Conservation (phyloP, 768 basidiomycete genomes). For the Boletus tomentosulus region DNA sequence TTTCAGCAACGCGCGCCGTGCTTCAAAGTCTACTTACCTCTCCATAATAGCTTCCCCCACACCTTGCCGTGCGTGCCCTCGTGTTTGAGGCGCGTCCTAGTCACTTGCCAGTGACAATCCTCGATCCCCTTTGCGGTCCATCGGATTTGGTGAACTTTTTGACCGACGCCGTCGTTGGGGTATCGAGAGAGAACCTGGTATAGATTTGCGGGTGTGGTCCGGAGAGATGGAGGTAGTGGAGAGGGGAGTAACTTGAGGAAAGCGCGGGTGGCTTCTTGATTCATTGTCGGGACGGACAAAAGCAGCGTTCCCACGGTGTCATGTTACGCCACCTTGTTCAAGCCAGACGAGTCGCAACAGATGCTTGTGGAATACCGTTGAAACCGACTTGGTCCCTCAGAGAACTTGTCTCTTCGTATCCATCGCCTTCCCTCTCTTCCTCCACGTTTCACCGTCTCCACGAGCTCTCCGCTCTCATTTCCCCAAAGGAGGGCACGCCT, state of each 20-base stretch:
- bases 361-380: conserved; percentile 60
- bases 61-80: conserved; percentile 76
- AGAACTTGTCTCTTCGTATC: conserved; percentile 72
- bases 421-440: conserved; percentile 56
- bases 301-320: background rate
- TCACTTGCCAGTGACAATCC: conserved; percentile 73
- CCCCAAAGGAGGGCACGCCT: conserved; percentile 55
- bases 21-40: conserved; percentile 45
- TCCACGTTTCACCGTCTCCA: conserved; percentile 61
- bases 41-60: conserved; percentile 80
- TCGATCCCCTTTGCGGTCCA: conserved; percentile 68
- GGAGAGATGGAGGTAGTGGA: conserved; percentile 57
- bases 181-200: conserved; percentile 70
- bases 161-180: conserved; percentile 64
- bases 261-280: conserved; percentile 23
- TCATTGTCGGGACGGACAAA: conserved; percentile 13
- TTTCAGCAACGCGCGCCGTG: conserved; percentile 6
- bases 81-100: conserved; percentile 64
- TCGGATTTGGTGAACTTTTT: conserved; percentile 64
- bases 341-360: conserved; percentile 32
- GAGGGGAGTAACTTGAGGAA: conserved; percentile 58
- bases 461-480: conserved; percentile 65
- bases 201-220: conserved; percentile 54
- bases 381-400: conserved; percentile 79
- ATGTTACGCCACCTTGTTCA: background rate